These are phyloP conservation scores for Aspergillus sp. DNA, from an alignment of 2,329 filamentous ascomycete species.

Conservation along the genomic window DNA sequence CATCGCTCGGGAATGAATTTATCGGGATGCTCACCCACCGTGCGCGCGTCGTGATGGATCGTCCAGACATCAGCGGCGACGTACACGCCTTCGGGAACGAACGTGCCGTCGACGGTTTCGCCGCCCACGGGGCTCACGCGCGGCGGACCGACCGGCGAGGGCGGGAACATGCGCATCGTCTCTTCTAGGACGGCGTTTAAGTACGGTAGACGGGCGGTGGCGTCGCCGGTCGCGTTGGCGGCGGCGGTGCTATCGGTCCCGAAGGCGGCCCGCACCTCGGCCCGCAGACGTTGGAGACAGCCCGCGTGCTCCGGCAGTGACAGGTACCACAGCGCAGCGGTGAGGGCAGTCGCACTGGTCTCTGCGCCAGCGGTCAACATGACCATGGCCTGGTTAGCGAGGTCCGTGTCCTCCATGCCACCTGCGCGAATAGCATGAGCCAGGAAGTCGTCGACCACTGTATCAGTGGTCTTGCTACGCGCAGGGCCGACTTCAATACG, in stretches of 20 bases:
- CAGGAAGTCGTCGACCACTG: not conserved
- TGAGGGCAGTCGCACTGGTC: not conserved
- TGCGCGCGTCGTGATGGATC: not conserved
- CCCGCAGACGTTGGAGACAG: not conserved
- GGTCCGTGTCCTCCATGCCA: not conserved
- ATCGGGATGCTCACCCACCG: not conserved
- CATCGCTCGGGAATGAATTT: not conserved
- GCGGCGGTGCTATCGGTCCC: not conserved
- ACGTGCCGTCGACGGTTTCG: constrained; percentile 3
- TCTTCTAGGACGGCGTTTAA: constrained; percentile 7
- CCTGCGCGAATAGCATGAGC: not conserved
- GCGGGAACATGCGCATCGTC: constrained; percentile 6
- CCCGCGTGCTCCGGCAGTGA: not conserved
- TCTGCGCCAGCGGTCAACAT: not conserved
- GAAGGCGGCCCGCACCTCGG: not conserved
- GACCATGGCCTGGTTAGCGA: not conserved
- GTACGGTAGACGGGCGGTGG: not conserved
- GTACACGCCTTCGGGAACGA: not conserved
- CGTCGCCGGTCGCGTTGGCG: not conserved
- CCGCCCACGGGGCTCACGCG: constrained; percentile 4
- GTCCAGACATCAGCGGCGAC: not conserved
- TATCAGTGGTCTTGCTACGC: not conserved
- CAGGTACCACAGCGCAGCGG: not conserved
- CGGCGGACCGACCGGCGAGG: constrained; percentile 3
- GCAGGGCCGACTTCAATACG: not conserved